Evolutionary conservation across 495 filamentous ascomycete species (phyloP), one percentile per base, ranked within the genome.

Genomic region (Letharia lupina): DNA sequence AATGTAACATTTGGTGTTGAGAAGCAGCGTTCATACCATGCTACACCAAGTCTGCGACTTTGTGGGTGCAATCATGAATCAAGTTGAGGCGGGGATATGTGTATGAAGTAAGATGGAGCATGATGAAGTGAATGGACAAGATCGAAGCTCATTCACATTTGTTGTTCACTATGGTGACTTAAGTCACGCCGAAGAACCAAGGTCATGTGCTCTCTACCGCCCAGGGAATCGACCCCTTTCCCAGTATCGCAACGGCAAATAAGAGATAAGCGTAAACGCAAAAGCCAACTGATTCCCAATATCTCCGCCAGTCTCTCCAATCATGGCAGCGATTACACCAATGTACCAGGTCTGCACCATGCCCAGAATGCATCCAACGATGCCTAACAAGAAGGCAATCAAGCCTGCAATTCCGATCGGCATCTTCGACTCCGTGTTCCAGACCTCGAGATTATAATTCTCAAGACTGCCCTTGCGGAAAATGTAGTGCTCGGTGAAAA

Each of bases 401-500:
- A 79, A 74, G 33, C 75, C 82, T 18, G 79, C 83, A 41, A 78
- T 69, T 5, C 83, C 83, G 44, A 77, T 47, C 1, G 83, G 83
- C 58, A 85, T 63, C 65, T 73, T 74, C 6, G 57, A 68, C 2
- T 77, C 79, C 15, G 74, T 74, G 65, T 85, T 77, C 83, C 83
- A 85, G 31, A 69, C 79, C 13, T 80, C 75, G 52, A 83, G 73
- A 63, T 84, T 71, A 67, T 84, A 84, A 48, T 76, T 76, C 3
- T 69, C 64, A 61, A 77, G 76, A 33, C 70, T 69, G 39, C 75
- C 74, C 33, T 77, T 77, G 20, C 86, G 80, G 76, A 88, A 87
- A 52, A 80, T 62, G 66, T 82, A 83, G 71, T 89, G 84, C 66
- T 89, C 86, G 15, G 75, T 73, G 66, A 86, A 78, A 5, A 88